Evolutionary conservation across 257 asterid genomes (phyloP).

Genomic region (Nicotiana undulata): DNA sequence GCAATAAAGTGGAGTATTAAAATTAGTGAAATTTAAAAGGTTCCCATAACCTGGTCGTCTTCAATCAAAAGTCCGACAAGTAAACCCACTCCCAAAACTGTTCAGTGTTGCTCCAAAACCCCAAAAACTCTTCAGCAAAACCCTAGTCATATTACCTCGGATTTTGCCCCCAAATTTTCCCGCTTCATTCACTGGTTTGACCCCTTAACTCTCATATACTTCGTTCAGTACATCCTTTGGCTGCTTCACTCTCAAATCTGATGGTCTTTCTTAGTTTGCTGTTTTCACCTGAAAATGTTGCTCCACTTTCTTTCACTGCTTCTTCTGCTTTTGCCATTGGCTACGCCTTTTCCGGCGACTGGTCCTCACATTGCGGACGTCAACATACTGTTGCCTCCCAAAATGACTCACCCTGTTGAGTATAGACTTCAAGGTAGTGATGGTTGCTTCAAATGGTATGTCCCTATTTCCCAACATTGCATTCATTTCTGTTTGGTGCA

Average conservation of each 20-base stretch:
- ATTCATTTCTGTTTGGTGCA: background rate
- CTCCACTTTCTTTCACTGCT: background rate
- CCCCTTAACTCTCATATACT: background rate
- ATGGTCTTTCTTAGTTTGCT: background rate
- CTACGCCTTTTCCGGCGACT: constrained; percentile 16
- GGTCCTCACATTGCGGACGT: constrained; percentile 94
- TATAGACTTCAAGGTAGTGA: constrained; percentile 91
- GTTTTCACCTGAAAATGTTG: constrained; percentile 7
- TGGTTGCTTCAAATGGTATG: constrained; percentile 89
- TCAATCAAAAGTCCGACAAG: background rate
- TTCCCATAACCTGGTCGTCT: background rate
- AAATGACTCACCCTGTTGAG: constrained; percentile 86
- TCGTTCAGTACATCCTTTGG: background rate
- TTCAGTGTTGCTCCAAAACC: background rate
- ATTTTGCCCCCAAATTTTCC: background rate
- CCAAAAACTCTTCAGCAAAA: background rate
- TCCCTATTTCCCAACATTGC: background rate
- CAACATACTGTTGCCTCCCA: constrained; percentile 83
- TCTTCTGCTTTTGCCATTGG: background rate
- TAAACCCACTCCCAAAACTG: background rate
- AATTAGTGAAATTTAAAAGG: background rate
- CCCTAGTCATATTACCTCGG: background rate
- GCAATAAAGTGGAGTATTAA: too few relatives aligned
- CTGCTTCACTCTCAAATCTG: background rate
- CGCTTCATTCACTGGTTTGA: background rate